A percentile compares a stretch with the other conserved stretches of the same genome.
These are phyloP conservation scores for Oxytropis ochrocephala DNA, from an alignment of 306 rosid genomes.

Conservation along the genomic window DNA sequence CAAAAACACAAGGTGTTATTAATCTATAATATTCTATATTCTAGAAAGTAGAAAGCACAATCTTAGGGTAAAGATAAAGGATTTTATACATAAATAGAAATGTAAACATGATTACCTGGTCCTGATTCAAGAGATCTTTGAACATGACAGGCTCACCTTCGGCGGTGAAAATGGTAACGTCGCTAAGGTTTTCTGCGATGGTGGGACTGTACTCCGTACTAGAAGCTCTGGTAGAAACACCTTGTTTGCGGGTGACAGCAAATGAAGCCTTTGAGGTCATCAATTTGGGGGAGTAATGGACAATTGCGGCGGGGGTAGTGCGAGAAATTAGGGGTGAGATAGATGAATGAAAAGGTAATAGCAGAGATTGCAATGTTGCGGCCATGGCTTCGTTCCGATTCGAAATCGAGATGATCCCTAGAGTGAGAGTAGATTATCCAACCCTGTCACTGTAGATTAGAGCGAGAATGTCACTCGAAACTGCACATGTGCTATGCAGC, in stretches of 20 bases:
- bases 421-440: background rate
- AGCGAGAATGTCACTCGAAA: background rate
- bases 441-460: background rate
- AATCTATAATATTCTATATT: background rate
- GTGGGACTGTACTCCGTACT: slow-evolving; percentile 25
- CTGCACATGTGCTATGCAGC: background rate
- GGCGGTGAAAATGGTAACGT: slow-evolving; percentile 53
- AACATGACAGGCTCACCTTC: slow-evolving; percentile 57
- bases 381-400: slow-evolving; percentile 36
- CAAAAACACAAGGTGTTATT: background rate
- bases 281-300: slow-evolving; percentile 4
- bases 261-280: background rate
- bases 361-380: slow-evolving; percentile 26
- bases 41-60: background rate
- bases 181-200: slow-evolving; percentile 38
- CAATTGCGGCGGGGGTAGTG: background rate
- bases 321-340: slow-evolving; percentile 3
- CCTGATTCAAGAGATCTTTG: slow-evolving; percentile 66
- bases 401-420: background rate
- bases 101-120: slow-evolving; percentile 36
- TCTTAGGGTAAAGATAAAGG: background rate
- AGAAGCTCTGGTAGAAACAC: slow-evolving; percentile 36
- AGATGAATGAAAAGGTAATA: slow-evolving; percentile 19
- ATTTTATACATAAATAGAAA: background rate
- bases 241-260: background rate